Conservation (phyloP, 441 rosid genomes). For the Brassica balearica region DNA sequence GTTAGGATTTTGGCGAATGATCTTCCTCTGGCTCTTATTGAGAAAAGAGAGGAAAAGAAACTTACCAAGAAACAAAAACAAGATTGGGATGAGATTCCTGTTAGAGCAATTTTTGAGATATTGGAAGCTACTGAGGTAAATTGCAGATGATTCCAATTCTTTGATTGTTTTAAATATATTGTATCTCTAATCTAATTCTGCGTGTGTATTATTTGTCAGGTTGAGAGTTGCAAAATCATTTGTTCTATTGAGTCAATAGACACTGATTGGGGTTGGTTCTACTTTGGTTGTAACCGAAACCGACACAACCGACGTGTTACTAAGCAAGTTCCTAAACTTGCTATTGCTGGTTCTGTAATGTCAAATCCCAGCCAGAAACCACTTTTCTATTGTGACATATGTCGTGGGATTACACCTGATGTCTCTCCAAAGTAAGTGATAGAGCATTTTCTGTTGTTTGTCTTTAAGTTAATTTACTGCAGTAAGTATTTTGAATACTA, state of each 20-base stretch:
- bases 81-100: background rate
- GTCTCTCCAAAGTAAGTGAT: background rate
- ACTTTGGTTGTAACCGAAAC: background rate
- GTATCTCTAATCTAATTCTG: too few relatives aligned
- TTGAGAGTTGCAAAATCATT: too few relatives aligned
- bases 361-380: background rate
- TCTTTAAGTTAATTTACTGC: too few relatives aligned
- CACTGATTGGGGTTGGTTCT: too few relatives aligned
- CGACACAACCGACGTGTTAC: background rate
- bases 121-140: background rate
- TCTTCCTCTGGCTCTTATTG: background rate
- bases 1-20: background rate
- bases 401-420: background rate
- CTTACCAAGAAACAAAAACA: background rate
- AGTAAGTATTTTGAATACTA: background rate
- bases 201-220: too few relatives aligned
- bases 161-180: too few relatives aligned
- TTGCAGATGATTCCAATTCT: too few relatives aligned
- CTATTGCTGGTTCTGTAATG: too few relatives aligned
- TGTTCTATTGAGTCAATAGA: too few relatives aligned
- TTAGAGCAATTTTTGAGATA: background rate
- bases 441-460: too few relatives aligned
- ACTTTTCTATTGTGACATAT: background rate
- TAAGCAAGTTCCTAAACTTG: background rate
- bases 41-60: background rate